These are phyloP conservation scores for Pseudogymnoascus sp. DNA, from an alignment of 2,329 filamentous ascomycete species.

Conservation along the genomic window DNA sequence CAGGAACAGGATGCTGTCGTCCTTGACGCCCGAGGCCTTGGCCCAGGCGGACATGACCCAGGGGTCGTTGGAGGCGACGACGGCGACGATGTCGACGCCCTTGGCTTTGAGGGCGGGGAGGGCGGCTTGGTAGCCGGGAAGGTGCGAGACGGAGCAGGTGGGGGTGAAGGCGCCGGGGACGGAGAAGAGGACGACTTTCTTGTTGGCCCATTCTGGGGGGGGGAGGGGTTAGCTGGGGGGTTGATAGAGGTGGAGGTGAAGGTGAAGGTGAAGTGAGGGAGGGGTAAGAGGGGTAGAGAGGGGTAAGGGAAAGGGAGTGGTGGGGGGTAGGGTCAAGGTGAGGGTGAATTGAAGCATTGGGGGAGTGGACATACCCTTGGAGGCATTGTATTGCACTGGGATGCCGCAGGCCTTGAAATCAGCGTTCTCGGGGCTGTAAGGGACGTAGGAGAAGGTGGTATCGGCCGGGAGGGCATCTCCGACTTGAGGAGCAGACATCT, in stretches of 20 bases:
- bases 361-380: slow-evolving; percentile 46
- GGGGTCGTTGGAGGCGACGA: slow-evolving; percentile 61
- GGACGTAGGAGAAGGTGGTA: slow-evolving; percentile 77
- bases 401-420: slow-evolving; percentile 69
- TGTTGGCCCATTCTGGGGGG: slow-evolving; percentile 49
- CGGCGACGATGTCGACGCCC: slow-evolving; percentile 59
- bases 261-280: neutral
- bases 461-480: slow-evolving; percentile 77
- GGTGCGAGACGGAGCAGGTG: slow-evolving; percentile 57
- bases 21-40: slow-evolving; percentile 59
- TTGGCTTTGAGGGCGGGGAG: slow-evolving; percentile 51
- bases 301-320: neutral
- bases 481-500: slow-evolving; percentile 58
- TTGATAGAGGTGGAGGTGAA: no score
- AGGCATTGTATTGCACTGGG: slow-evolving; percentile 70
- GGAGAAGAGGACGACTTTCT: slow-evolving; percentile 63
- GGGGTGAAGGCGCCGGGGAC: slow-evolving; percentile 65
- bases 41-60: slow-evolving; percentile 66
- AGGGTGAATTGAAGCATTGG: neutral
- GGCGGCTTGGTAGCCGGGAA: slow-evolving; percentile 60
- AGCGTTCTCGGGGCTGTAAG: slow-evolving; percentile 60
- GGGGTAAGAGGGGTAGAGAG: neutral
- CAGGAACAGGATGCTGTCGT: slow-evolving; percentile 59
- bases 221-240: slow-evolving; percentile 2
- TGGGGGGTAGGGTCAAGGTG: neutral